phyloP scores from a whole-genome alignment of 176 grass and related monocot species.

The Microstegium vimineum region DNA sequence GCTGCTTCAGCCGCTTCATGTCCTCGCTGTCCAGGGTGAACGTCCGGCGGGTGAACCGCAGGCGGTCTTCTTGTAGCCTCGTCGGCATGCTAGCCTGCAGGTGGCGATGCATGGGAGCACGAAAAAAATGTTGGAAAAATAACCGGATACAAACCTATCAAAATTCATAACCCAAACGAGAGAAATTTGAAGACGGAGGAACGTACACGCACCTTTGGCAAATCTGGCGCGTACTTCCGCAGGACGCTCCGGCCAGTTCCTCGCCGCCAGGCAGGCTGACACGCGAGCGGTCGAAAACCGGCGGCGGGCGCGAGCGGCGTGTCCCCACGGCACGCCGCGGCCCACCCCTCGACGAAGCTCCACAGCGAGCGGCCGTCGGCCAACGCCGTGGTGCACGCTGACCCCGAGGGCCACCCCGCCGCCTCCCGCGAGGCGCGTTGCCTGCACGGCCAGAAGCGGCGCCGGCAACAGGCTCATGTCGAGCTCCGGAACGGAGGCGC shows the following conservation, averaged over 20 bases:
- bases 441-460: constrained; percentile 48
- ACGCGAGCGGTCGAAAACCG: background rate
- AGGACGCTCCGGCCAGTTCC: background rate
- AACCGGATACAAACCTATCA: too few species aligned
- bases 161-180: too few species aligned
- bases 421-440: constrained; percentile 19
- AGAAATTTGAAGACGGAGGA: background rate
- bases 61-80: too few species aligned
- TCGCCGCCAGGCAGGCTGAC: too few species aligned
- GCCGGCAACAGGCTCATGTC: constrained; percentile 38
- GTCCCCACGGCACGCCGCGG: background rate
- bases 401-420: constrained; percentile 17
- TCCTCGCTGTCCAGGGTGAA: background rate
- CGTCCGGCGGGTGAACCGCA: constrained; percentile 2
- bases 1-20: background rate
- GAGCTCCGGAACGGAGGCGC: constrained; percentile 37
- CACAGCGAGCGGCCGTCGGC: constrained; percentile 29
- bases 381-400: constrained; percentile 22
- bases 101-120: background rate
- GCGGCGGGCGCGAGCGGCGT: background rate
- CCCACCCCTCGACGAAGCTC: constrained; percentile 31
- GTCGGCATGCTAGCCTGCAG: background rate
- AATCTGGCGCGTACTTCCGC: background rate
- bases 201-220: background rate
- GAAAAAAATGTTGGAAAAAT: background rate